Conservation (phyloP, 352 stramenopile genomes). For the Phytopythium montanum region DNA sequence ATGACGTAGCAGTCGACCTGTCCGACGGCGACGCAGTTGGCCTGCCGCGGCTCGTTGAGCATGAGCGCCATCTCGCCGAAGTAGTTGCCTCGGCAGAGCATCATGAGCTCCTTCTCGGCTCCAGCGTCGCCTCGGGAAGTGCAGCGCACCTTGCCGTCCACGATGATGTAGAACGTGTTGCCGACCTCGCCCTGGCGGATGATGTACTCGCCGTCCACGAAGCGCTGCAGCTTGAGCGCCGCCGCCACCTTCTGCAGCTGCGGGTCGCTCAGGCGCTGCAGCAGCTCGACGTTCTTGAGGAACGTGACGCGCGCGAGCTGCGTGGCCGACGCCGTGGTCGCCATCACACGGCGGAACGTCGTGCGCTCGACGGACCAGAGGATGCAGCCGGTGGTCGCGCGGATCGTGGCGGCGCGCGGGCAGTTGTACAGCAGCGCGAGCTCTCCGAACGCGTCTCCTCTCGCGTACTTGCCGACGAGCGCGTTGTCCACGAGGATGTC, state of each 20-base stretch:
- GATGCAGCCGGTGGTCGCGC: conserved; percentile 75
- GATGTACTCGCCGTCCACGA: conserved; percentile 90
- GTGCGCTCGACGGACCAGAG: conserved; percentile 94
- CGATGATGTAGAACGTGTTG: conserved; percentile 97
- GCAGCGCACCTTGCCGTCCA: conserved; percentile 89
- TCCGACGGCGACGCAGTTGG: conserved; percentile 77
- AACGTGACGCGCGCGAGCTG: conserved; percentile 86
- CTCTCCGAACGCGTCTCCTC: conserved; percentile 92
- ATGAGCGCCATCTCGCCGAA: conserved; percentile 89
- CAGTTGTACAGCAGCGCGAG: conserved; percentile 97
- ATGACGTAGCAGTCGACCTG: conserved; percentile 91
- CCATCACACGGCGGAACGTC: conserved; percentile 81
- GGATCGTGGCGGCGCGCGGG: conserved; percentile 92
- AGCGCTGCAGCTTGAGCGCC: conserved; percentile 80
- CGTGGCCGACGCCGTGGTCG: conserved; percentile 66
- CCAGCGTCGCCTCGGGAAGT: conserved; percentile 50
- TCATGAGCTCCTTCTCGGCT: conserved; percentile 76
- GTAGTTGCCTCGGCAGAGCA: conserved; percentile 76
- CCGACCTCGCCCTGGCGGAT: conserved; percentile 93
- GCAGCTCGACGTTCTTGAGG: conserved; percentile 92
- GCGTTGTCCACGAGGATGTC: conserved; percentile 81
- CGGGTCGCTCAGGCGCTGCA: conserved; percentile 88
- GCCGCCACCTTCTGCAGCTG: conserved; percentile 85
- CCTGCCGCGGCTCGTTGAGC: conserved; percentile 81
- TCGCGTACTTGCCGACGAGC: conserved; percentile 77